Base-by-base conservation (phyloP, 345 rosid genomes). In the Citrus hindsii region DNA sequence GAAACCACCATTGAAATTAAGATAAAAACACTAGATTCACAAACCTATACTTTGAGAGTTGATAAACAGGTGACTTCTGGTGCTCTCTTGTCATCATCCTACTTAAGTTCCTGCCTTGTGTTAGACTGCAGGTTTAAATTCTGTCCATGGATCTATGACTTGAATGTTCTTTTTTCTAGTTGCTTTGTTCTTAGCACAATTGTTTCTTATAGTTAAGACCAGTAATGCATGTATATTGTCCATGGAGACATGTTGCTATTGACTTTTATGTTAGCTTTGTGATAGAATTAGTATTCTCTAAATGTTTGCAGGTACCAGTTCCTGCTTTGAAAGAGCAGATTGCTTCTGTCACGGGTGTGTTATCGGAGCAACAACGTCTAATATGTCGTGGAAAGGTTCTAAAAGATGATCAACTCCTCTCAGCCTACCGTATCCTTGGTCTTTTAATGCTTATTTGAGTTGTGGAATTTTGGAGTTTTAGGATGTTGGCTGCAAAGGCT, bases 301-400 rank as follows among this genome's bases (percentile, higher is more conserved):
- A 62, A 35, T 79, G 46, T 74, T 33, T 77, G 77, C 83, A 91
- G 97, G 83, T 89, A 86, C 87, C 97, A 2, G 91, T 90, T 75
- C 97, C 97, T 86, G 97, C 90, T 69, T 76, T 92, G 81, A 92
- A 92, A 84, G 94, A 89, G 58, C 93, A 87, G 83, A 86, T 92
- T 83, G 97, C 97, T 85, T 85, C 93, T 67, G 84, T 90, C 40
- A 92, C 97, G 14, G 94, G 97, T 25, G 93, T 90, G 63, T 75
- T 89, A 46, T 88, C 94, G 6, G 94, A 92, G 72, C 94, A 92
- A 82, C 94, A 92, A 53, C 88, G 97, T 38, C 79, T 92, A 35
- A 92, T 92, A 76, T 92, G 97, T 76, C 93, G 97, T n/a, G 97
- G 97, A 77, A 92, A 83, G 82, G 93, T 92, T 63, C 76, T 92